A percentile compares a stretch with the other conserved stretches of the same genome.
These are phyloP conservation scores for Sedum album DNA, from an alignment of 164 flowering plant species.

Conservation along the genomic window DNA sequence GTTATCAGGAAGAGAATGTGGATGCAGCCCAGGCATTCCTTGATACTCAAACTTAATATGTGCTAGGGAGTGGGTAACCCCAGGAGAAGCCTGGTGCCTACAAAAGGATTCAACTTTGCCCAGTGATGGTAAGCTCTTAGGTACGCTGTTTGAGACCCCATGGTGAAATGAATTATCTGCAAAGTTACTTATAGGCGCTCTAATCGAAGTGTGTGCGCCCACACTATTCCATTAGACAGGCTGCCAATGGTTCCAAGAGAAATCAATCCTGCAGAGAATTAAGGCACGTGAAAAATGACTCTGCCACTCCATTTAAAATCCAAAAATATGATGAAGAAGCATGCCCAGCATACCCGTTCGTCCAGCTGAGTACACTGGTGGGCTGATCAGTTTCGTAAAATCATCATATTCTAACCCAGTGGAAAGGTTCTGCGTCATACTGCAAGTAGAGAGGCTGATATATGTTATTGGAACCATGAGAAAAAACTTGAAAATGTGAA, in stretches of 20 bases:
- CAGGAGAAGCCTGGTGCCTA: conserved; percentile 29
- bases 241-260: background rate
- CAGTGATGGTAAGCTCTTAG: conserved; percentile 30
- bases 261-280: background rate
- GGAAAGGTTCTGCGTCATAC: conserved; percentile 27
- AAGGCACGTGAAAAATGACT: background rate
- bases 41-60: conserved; percentile 38
- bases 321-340: background rate
- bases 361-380: conserved; percentile 31
- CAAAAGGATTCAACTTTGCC: conserved; percentile 24
- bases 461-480: background rate
- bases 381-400: conserved; percentile 23
- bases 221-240: conserved; percentile 1
- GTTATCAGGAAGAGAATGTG: conserved; percentile 48
- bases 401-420: conserved; percentile 47
- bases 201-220: conserved; percentile 9
- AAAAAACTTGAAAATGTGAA: background rate
- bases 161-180: conserved; percentile 32
- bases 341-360: conserved; percentile 15
- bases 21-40: conserved; percentile 18
- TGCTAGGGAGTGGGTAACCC: conserved; percentile 24
- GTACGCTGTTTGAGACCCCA: conserved; percentile 43
- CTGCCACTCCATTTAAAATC: background rate
- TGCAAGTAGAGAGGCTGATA: conserved; percentile 16
- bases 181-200: conserved; percentile 23